A percentile compares a stretch with the other conserved stretches of the same genome.
Conservation (phyloP, 2,329 filamentous ascomycete species). For the Elsinoe ampelina region DNA sequence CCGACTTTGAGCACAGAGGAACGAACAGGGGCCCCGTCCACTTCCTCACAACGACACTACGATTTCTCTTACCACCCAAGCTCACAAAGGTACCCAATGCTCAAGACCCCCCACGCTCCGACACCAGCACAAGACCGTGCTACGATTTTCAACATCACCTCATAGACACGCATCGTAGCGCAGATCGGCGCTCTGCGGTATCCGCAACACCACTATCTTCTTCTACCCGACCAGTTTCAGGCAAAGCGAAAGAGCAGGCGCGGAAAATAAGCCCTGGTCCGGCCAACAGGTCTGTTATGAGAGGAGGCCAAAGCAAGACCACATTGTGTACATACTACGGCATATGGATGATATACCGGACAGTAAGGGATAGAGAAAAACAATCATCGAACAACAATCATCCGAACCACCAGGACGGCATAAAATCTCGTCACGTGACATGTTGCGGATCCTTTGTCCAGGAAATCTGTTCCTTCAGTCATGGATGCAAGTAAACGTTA, state of each 20-base stretch:
- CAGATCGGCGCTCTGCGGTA: not conserved
- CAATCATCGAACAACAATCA: not conserved
- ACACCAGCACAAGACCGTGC: not conserved
- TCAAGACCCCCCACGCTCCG: not conserved
- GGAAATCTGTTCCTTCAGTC: no score
- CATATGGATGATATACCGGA: slow-evolving; percentile 3
- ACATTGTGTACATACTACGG: slow-evolving; percentile 9
- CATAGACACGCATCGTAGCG: slow-evolving; percentile 9
- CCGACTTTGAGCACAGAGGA: not conserved
- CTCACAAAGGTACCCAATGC: no score
- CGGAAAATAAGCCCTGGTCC: not conserved
- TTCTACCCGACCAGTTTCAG: not conserved
- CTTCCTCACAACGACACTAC: not conserved
- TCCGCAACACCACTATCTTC: not conserved
- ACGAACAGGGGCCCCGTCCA: not conserved
- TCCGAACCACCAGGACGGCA: not conserved
- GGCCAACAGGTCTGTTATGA: not conserved
- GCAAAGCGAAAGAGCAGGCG: not conserved
- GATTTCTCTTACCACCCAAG: no score
- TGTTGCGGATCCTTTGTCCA: no score
- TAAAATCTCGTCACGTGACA: no score
- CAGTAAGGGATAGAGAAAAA: slow-evolving; percentile 2
- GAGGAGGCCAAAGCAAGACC: not conserved
- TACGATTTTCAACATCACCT: not conserved
- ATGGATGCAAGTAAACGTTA: no score